Conservation (phyloP, 2,329 filamentous ascomycete genomes). For the Alternaria arbusti region DNA sequence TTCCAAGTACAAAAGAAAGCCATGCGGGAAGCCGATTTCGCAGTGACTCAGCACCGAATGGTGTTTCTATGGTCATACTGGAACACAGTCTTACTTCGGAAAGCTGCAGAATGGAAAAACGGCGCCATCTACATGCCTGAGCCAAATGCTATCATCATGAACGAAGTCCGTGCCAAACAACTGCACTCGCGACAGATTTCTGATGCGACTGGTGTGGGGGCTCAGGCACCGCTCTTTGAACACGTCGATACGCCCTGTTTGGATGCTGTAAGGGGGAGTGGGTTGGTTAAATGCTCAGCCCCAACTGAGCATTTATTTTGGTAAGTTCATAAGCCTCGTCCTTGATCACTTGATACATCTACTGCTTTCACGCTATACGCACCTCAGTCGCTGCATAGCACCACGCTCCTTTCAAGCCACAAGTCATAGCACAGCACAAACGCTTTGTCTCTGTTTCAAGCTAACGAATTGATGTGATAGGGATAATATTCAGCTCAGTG, state of each 20-base stretch:
- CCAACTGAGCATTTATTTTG: conserved; percentile 45
- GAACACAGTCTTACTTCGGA: conserved; percentile 42
- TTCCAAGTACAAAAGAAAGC: conserved; percentile 35
- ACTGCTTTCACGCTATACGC: background rate
- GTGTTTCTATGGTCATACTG: conserved; percentile 45
- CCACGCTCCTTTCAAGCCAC: background rate
- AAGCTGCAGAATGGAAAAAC: conserved; percentile 37
- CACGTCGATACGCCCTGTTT: conserved; percentile 45
- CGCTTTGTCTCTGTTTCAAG: conserved; percentile 42
- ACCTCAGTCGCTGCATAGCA: background rate
- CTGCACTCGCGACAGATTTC: conserved; percentile 39
- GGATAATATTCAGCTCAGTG: conserved; percentile 45
- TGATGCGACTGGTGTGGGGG: conserved; percentile 41
- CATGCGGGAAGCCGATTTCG: conserved; percentile 29
- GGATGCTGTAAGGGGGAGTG: background rate
- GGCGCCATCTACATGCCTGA: conserved; percentile 44
- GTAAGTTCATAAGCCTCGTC: conserved; percentile 15
- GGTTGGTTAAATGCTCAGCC: conserved; percentile 32
- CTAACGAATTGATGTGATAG: conserved; percentile 36
- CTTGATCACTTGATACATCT: background rate
- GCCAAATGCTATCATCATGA: conserved; percentile 41
- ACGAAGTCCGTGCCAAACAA: conserved; percentile 43
- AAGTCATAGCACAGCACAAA: conserved; percentile 7
- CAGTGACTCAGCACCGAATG: conserved; percentile 41
- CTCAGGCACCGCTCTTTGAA: conserved; percentile 41